Percentiles rank a stretch among this genome's conserved stretches.
Conservation (phyloP, 805 yeast genomes). For the Hanseniaspora thailandica region DNA sequence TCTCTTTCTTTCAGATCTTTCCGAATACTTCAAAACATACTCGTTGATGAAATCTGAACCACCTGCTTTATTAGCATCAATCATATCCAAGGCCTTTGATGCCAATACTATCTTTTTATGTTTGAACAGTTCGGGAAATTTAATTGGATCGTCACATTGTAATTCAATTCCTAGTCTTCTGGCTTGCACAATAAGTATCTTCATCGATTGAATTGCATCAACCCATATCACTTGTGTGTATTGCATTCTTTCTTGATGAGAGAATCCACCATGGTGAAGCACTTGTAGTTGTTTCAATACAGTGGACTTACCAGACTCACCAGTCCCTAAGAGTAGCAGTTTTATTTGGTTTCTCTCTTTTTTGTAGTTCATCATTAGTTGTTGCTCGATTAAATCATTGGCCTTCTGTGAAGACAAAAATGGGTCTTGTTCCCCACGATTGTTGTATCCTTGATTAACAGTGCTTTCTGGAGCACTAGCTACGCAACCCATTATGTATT, state of each 20-base stretch:
- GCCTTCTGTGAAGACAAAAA: constrained; percentile 42
- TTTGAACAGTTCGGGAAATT: constrained; percentile 33
- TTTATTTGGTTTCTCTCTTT: constrained; percentile 51
- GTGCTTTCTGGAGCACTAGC: constrained; percentile 35
- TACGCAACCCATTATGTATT: constrained; percentile 51
- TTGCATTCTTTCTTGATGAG: constrained; percentile 63
- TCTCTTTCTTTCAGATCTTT: constrained; percentile 41
- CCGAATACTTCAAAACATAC: constrained; percentile 51
- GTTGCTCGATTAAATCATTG: constrained; percentile 55
- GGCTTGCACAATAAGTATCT: constrained; percentile 63
- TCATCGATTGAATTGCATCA: constrained; percentile 78
- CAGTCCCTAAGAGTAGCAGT: constrained; percentile 77
- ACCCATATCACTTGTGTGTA: constrained; percentile 87
- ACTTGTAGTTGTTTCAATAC: constrained; percentile 80
- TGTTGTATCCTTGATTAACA: not conserved
- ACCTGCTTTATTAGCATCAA: constrained; percentile 58
- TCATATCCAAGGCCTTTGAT: constrained; percentile 47
- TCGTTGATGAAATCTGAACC: constrained; percentile 52
- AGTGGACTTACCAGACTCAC: constrained; percentile 90
- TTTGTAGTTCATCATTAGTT: constrained; percentile 41
- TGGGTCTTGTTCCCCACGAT: constrained; percentile 39
- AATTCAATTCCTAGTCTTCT: constrained; percentile 50
- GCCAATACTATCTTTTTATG: constrained; percentile 42
- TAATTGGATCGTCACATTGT: constrained; percentile 47
- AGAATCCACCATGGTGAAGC: constrained; percentile 75